These are phyloP conservation scores for Curvularia hawaiiensis DNA, from an alignment of 2,329 filamentous ascomycete genomes.

Conservation along the genomic window DNA sequence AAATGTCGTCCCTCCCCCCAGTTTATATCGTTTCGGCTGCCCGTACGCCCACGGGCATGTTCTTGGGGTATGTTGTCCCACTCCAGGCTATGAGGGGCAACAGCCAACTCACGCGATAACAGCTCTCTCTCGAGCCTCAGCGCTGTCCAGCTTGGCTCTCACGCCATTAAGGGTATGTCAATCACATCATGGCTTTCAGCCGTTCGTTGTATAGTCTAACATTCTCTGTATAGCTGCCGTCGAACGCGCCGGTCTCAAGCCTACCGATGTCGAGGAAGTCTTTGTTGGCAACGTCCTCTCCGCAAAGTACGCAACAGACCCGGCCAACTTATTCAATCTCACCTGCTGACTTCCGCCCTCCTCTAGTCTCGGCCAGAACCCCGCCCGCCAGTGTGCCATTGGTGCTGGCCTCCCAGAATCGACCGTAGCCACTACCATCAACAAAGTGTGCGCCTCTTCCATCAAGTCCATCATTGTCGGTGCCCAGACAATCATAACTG, in stretches of 20 bases:
- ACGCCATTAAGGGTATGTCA: constrained; percentile 84
- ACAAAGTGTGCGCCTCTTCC: constrained; percentile 98
- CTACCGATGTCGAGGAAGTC: constrained; percentile 91
- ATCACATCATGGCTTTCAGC: neutral
- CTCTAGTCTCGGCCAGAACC: constrained; percentile 89
- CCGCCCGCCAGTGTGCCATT: constrained; percentile 91
- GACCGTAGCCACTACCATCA: constrained; percentile 88
- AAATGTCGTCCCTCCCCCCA: constrained; percentile 78
- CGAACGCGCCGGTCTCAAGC: constrained; percentile 84
- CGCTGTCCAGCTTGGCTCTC: constrained; percentile 84
- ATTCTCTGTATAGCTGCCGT: constrained; percentile 65
- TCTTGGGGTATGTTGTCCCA: constrained; percentile 74
- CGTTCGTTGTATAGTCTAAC: constrained; percentile 25
- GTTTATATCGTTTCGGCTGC: constrained; percentile 96
- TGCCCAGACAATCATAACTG: constrained; percentile 96
- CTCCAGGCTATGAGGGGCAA: constrained; percentile 27
- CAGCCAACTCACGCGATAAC: constrained; percentile 33
- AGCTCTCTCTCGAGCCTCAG: constrained; percentile 88
- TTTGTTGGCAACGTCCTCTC: constrained; percentile 98
- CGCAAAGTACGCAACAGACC: constrained; percentile 71
- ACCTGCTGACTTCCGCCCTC: constrained; percentile 10
- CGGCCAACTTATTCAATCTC: constrained; percentile 5
- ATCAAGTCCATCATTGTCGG: constrained; percentile 94
- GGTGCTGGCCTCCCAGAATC: constrained; percentile 81
- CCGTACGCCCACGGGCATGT: constrained; percentile 90